Evolutionary conservation across 1,284 basidiomycete genomes (phyloP).

Genomic region (Pascua guehoae): DNA sequence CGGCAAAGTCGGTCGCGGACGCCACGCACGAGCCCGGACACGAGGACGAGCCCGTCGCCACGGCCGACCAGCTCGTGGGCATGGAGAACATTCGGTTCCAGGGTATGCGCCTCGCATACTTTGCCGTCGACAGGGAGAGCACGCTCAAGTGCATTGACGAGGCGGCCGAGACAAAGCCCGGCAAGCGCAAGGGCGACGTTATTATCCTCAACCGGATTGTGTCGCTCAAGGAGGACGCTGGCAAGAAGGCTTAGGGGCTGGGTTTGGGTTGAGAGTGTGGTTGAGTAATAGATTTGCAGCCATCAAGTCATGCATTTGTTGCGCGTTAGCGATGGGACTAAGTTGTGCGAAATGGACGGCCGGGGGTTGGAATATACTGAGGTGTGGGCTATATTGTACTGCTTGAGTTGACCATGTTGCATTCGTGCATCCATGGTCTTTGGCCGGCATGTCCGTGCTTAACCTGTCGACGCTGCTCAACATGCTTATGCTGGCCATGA

Average conservation of each 20-base stretch:
- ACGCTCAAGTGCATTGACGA: constrained; percentile 63
- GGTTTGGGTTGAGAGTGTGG: not conserved
- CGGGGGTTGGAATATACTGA: not conserved
- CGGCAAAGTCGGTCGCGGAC: constrained; percentile 45
- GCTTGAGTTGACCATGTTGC: too few species aligned
- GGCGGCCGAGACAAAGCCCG: constrained; percentile 49
- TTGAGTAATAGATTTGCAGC: not conserved
- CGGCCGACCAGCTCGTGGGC: constrained; percentile 77
- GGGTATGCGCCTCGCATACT: constrained; percentile 92
- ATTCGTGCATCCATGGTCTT: too few species aligned
- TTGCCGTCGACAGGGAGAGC: constrained; percentile 84
- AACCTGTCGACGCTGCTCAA: too few species aligned
- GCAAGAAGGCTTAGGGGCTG: constrained; percentile 57
- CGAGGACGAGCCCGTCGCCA: constrained; percentile 56
- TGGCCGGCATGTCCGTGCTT: too few species aligned
- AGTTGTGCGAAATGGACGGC: not conserved
- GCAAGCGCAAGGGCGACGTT: constrained; percentile 63
- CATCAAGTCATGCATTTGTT: not conserved
- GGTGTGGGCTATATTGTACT: too few species aligned
- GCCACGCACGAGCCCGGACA: constrained; percentile 51
- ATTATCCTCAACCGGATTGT: constrained; percentile 91
- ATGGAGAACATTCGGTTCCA: constrained; percentile 96
- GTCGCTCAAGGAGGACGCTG: constrained; percentile 89
- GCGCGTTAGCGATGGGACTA: too few species aligned
- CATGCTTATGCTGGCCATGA: too few species aligned